phyloP scores from a whole-genome alignment of 305 asterid genomes.

The Nicotiana rustica region DNA sequence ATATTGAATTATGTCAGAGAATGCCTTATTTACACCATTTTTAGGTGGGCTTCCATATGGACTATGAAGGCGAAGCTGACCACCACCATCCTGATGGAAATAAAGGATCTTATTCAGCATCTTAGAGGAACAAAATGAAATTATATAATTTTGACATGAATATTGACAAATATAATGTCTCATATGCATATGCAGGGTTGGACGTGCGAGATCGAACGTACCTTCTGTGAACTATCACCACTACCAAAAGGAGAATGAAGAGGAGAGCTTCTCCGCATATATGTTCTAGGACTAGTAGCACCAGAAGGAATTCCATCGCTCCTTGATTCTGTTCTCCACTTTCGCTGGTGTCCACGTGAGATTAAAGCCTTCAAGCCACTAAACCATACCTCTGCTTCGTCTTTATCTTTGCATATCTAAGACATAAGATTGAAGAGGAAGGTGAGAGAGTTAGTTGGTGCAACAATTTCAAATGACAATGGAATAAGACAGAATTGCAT shows the following conservation, averaged over 20 bases:
- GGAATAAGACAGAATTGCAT: slow-evolving; percentile 38
- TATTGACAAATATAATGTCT: not conserved
- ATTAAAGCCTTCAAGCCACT: slow-evolving; percentile 92
- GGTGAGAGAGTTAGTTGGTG: slow-evolving; percentile 25
- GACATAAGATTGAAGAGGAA: slow-evolving; percentile 29
- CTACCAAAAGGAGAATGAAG: slow-evolving; percentile 81
- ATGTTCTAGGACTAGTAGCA: slow-evolving; percentile 87
- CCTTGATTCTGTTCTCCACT: slow-evolving; percentile 88
- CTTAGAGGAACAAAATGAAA: slow-evolving; percentile 32
- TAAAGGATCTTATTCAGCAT: slow-evolving; percentile 40
- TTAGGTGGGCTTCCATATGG: slow-evolving; percentile 88
- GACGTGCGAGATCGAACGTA: slow-evolving; percentile 36
- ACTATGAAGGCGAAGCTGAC: slow-evolving; percentile 72
- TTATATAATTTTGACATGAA: slow-evolving; percentile 14
- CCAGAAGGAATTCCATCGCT: slow-evolving; percentile 93
- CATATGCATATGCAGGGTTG: slow-evolving; percentile 26
- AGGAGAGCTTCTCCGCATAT: slow-evolving; percentile 88
- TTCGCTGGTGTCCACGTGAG: slow-evolving; percentile 80
- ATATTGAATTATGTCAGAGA: slow-evolving; percentile 64
- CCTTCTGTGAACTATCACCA: slow-evolving; percentile 79
- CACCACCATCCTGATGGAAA: slow-evolving; percentile 71
- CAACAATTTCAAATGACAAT: slow-evolving; percentile 31
- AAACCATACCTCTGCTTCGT: slow-evolving; percentile 99
- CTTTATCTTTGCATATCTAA: slow-evolving; percentile 95
- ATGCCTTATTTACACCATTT: slow-evolving; percentile 69